These are phyloP conservation scores for Botryotinia convoluta DNA, from an alignment of 2,329 filamentous ascomycete species.

Conservation along the genomic window DNA sequence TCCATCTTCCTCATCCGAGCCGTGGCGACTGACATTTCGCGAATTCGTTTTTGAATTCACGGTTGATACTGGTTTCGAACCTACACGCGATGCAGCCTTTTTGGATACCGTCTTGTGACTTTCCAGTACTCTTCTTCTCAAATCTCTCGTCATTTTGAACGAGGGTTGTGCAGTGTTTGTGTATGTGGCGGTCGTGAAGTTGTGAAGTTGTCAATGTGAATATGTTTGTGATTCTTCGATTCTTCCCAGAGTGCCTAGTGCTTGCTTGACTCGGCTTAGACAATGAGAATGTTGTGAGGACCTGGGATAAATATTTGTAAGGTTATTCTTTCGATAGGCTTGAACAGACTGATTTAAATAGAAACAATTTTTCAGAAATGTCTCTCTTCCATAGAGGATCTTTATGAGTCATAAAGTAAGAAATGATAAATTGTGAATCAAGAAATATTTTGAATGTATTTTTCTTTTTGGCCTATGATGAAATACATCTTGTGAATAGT, in stretches of 20 bases:
- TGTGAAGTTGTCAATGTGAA: not conserved
- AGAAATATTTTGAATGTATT: not conserved
- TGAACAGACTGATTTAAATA: not conserved
- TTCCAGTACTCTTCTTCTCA: slow-evolving; percentile 54
- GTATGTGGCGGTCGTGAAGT: not conserved
- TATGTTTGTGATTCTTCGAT: not conserved
- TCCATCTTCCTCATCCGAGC: slow-evolving; percentile 53
- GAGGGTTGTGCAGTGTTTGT: not conserved
- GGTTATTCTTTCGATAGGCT: not conserved
- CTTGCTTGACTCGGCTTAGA: not conserved
- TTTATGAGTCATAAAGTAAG: not conserved
- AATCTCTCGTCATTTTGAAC: slow-evolving; percentile 35
- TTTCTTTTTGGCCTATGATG: slow-evolving; percentile 4
- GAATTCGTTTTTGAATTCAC: slow-evolving; percentile 48
- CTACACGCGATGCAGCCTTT: slow-evolving; percentile 51
- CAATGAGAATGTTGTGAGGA: not conserved
- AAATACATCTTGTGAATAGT: not conserved
- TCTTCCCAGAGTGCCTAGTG: not conserved
- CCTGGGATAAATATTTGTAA: not conserved
- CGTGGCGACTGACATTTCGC: slow-evolving; percentile 48
- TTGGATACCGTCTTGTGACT: slow-evolving; percentile 57
- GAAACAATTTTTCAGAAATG: not conserved
- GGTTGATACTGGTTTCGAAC: slow-evolving; percentile 49
- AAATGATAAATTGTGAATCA: slow-evolving; percentile 3
- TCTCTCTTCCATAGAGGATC: no score